Percentiles rank a stretch among this genome's conserved stretches.
Conservation (phyloP, 75 land plant genomes). For the Pinus albicaulis region DNA sequence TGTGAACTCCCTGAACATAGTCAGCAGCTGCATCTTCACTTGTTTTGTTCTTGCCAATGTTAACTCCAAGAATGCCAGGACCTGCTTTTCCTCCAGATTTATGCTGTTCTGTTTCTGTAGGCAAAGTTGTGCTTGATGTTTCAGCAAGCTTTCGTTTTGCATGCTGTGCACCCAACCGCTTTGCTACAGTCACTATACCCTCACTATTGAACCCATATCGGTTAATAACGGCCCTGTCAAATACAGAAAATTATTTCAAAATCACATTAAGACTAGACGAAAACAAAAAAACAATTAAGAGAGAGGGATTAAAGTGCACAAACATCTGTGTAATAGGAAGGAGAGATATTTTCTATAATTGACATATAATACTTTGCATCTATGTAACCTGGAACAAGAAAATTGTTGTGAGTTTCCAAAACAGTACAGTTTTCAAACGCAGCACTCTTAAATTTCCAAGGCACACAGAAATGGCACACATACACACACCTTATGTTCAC, state of each 20-base stretch:
- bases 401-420: too few species aligned
- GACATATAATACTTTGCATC: too few species aligned
- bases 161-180: constrained; percentile 95
- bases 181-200: constrained; percentile 96
- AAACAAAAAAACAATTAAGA: neutral
- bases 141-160: constrained; percentile 93
- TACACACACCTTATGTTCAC: too few species aligned
- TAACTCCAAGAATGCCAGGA: constrained; percentile 97
- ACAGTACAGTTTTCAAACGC: too few species aligned
- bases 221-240: constrained; percentile 88
- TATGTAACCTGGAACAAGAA: too few species aligned
- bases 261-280: neutral
- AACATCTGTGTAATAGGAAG: neutral
- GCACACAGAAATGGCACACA: too few species aligned
- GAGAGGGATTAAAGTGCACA: neutral
- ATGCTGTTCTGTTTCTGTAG: constrained; percentile 33
- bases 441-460: too few species aligned
- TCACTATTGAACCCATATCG: constrained; percentile 98
- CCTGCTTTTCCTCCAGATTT: constrained; percentile 90
- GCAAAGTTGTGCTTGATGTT: constrained; percentile 50
- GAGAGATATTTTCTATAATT: neutral
- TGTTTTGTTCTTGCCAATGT: constrained; percentile 94
- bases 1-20: constrained; percentile 99
- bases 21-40: constrained; percentile 97
- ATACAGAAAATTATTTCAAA: constrained; percentile 1